These are phyloP conservation scores for Fusarium tuaranense DNA, from an alignment of 2,329 filamentous ascomycete genomes.

Conservation along the genomic window DNA sequence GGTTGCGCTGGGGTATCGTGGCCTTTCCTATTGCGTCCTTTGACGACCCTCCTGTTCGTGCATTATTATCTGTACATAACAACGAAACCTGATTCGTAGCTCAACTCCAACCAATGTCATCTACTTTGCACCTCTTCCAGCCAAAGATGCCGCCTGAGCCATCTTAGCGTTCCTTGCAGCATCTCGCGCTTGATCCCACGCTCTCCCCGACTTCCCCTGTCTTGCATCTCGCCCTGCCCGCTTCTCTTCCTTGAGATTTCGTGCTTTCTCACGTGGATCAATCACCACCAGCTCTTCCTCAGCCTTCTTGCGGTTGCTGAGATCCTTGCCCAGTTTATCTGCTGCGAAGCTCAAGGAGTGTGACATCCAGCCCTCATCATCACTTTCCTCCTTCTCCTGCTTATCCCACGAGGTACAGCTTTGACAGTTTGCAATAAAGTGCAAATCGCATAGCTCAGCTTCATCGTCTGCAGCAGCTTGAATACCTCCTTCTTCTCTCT, in stretches of 20 bases:
- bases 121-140: conserved; percentile 67
- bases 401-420: conserved; percentile 90
- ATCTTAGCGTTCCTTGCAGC: conserved; percentile 68
- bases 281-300: conserved; percentile 94
- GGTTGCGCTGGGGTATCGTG: conserved; percentile 34
- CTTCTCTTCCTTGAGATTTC: conserved; percentile 75
- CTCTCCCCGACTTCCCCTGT: conserved; percentile 64
- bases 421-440: conserved; percentile 96
- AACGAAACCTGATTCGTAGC: conserved; percentile 9
- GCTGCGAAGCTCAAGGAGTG: conserved; percentile 89
- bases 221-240: conserved; percentile 68
- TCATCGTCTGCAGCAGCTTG: conserved; percentile 67
- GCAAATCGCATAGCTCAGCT: conserved; percentile 85
- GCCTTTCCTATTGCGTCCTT: conserved; percentile 30
- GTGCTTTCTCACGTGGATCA: conserved; percentile 87
- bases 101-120: background rate
- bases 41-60: background rate
- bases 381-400: conserved; percentile 67
- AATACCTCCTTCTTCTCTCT: conserved; percentile 42
- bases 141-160: conserved; percentile 63
- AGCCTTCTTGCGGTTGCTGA: conserved; percentile 90
- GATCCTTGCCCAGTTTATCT: conserved; percentile 90
- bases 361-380: conserved; percentile 83
- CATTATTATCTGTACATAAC: conserved; percentile 1
- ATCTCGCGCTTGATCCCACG: conserved; percentile 63